Conservation (phyloP, 257 asterid genomes). For the Knoxia roxburghii region DNA sequence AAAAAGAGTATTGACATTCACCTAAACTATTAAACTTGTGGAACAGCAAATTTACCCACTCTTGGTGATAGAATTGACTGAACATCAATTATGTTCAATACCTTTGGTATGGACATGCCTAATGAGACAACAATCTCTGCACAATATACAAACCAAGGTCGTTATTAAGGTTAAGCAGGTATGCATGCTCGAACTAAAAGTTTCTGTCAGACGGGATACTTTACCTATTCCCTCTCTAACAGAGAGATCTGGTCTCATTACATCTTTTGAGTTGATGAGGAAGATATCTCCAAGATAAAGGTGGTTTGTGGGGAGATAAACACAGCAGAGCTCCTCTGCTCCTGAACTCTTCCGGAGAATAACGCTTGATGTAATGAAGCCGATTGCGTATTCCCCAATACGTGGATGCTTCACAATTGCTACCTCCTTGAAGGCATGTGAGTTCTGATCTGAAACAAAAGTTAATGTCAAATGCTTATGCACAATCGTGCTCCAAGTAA, state of each 20-base stretch:
- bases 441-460: constrained; percentile 42
- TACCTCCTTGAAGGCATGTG: constrained; percentile 89
- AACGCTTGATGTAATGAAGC: constrained; percentile 66
- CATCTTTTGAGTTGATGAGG: constrained; percentile 64
- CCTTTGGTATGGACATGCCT: constrained; percentile 71
- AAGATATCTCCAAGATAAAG: constrained; percentile 84
- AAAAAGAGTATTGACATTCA: neutral
- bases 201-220: neutral
- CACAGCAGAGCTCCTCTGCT: constrained; percentile 74
- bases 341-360: constrained; percentile 57
- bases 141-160: neutral
- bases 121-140: constrained; percentile 82
- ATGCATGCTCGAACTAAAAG: neutral
- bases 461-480: constrained; percentile 1
- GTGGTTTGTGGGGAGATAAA: constrained; percentile 81
- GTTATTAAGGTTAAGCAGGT: neutral
- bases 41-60: constrained; percentile 50
- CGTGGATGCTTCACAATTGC: constrained; percentile 78
- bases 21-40: constrained; percentile 32
- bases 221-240: constrained; percentile 85
- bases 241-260: constrained; percentile 70
- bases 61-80: constrained; percentile 51
- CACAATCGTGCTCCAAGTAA: neutral
- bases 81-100: constrained; percentile 44
- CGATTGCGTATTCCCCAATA: constrained; percentile 71